Percentiles rank a stretch among this genome's conserved stretches.
These are phyloP conservation scores for Lipomyces mesembrius DNA, from an alignment of 805 yeast genomes.

Conservation along the genomic window DNA sequence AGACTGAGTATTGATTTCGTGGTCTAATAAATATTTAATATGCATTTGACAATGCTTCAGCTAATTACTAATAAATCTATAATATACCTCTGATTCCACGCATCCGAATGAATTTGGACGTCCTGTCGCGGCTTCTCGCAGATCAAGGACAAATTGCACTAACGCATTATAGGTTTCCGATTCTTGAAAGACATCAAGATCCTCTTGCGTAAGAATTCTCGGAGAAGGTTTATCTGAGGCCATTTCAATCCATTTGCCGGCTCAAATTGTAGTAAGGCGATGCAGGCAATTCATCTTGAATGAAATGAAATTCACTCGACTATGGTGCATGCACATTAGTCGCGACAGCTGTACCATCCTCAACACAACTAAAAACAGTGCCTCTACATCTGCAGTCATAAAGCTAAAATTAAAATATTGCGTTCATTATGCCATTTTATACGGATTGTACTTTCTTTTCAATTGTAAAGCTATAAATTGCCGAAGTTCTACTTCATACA, in stretches of 20 bases:
- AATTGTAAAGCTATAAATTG: no score
- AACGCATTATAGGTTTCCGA: conserved; percentile 58
- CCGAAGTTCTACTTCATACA: no score
- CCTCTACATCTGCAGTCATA: no score
- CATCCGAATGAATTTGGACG: conserved; percentile 56
- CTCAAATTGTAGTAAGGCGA: neutral
- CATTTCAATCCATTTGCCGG: neutral
- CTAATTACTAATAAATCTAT: neutral
- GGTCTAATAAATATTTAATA: neutral
- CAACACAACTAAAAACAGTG: no score
- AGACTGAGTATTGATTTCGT: conserved; percentile 41
- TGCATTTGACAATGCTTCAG: neutral
- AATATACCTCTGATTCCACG: conserved; percentile 44
- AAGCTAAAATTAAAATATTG: no score
- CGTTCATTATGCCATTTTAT: no score
- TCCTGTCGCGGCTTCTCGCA: conserved; percentile 72
- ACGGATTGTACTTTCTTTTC: no score
- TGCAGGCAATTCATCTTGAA: no score
- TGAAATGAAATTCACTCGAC: no score
- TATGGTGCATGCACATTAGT: no score
- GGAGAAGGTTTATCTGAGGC: conserved; percentile 11
- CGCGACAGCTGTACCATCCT: no score
- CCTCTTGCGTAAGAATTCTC: conserved; percentile 57
- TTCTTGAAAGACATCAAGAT: conserved; percentile 62
- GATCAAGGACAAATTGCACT: conserved; percentile 56